Percentiles rank a stretch among this genome's conserved stretches.
These are phyloP conservation scores for Hibiscus syriacus DNA, from an alignment of 345 rosid species.

Conservation along the genomic window DNA sequence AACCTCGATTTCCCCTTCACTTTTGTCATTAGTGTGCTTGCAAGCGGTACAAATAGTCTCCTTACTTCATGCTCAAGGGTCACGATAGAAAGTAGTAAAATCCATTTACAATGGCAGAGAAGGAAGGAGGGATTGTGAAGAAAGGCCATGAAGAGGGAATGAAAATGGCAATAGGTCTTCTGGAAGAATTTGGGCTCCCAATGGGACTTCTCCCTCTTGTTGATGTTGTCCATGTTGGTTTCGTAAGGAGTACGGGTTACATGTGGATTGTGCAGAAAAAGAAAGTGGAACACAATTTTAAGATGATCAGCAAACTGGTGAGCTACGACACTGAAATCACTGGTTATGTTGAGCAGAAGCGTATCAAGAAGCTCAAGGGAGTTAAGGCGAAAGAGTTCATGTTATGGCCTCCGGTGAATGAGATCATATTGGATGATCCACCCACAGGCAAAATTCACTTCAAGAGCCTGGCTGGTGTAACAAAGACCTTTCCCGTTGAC, in stretches of 20 bases:
- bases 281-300: slow-evolving; percentile 41
- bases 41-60: slow-evolving; percentile 21
- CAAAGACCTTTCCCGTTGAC: slow-evolving; percentile 47
- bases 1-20: slow-evolving; percentile 27
- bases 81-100: not conserved
- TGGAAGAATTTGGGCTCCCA: slow-evolving; percentile 46
- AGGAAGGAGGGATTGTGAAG: slow-evolving; percentile 36
- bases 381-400: slow-evolving; percentile 52
- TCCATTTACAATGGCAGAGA: slow-evolving; percentile 32
- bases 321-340: slow-evolving; percentile 35
- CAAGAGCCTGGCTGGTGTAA: slow-evolving; percentile 51
- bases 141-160: slow-evolving; percentile 39
- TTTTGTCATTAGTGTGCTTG: slow-evolving; percentile 15
- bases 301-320: slow-evolving; percentile 44
- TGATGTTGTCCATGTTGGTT: slow-evolving; percentile 47
- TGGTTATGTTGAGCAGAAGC: slow-evolving; percentile 29
- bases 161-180: slow-evolving; percentile 27
- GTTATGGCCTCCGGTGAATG: slow-evolving; percentile 44
- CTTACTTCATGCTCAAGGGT: too few species aligned
- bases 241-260: slow-evolving; percentile 38
- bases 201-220: slow-evolving; percentile 48
- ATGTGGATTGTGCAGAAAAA: slow-evolving; percentile 53
- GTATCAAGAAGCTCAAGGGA: slow-evolving; percentile 48
- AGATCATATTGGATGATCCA: slow-evolving; percentile 33
- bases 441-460: slow-evolving; percentile 45